phyloP scores from a whole-genome alignment of 768 basidiomycete species.

The Mycena metata region DNA sequence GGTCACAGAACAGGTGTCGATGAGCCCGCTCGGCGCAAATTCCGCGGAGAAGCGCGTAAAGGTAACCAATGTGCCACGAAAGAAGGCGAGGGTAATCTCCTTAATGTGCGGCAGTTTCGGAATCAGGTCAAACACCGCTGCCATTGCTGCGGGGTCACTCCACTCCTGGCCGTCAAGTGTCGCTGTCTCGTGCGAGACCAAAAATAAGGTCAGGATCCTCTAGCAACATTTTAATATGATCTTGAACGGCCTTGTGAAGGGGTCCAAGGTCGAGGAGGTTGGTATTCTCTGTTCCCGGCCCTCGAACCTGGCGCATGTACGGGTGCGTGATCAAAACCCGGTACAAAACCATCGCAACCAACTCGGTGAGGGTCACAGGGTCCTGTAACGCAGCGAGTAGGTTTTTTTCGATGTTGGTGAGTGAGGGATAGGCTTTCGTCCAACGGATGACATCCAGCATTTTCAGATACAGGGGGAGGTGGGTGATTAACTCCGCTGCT shows the following conservation, averaged over 20 bases:
- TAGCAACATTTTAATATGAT: slow-evolving; percentile 2
- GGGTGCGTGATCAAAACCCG: slow-evolving; percentile 35
- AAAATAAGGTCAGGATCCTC: background rate
- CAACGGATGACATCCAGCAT: slow-evolving; percentile 38
- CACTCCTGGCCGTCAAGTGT: slow-evolving; percentile 18
- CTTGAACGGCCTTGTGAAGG: background rate
- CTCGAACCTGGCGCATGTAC: slow-evolving; percentile 32
- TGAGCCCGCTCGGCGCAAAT: slow-evolving; percentile 47
- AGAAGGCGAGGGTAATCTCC: slow-evolving; percentile 12
- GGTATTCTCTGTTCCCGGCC: slow-evolving; percentile 8
- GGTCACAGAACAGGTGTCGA: slow-evolving; percentile 40
- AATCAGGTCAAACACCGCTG: slow-evolving; percentile 2
- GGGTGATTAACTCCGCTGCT: background rate
- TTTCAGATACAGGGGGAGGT: slow-evolving; percentile 11
- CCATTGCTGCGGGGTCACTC: slow-evolving; percentile 2
- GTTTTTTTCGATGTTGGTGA: slow-evolving; percentile 43
- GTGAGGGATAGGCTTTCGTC: slow-evolving; percentile 32
- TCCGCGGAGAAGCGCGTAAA: slow-evolving; percentile 46
- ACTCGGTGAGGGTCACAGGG: slow-evolving; percentile 34
- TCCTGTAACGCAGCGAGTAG: slow-evolving; percentile 36
- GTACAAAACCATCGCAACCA: slow-evolving; percentile 35
- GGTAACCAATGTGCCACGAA: slow-evolving; percentile 34
- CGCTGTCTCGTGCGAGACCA: background rate
- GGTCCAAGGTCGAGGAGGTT: slow-evolving; percentile 15
- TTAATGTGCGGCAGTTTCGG: slow-evolving; percentile 11